These are phyloP conservation scores for Zangia roseola DNA, from an alignment of 768 basidiomycete genomes.

Conservation along the genomic window DNA sequence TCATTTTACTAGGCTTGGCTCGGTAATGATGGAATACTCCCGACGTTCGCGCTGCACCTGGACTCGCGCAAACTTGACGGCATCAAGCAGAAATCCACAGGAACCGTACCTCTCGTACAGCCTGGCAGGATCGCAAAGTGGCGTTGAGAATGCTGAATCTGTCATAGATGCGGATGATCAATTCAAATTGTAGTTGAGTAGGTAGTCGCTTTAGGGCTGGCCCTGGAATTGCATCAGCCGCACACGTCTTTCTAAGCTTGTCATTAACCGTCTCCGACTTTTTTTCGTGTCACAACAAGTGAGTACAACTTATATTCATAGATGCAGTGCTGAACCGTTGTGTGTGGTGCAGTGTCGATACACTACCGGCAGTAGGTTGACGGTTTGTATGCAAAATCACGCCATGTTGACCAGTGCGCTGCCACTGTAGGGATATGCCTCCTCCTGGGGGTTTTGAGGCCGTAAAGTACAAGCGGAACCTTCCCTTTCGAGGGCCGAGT, in stretches of 20 bases:
- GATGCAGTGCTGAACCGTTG: background rate
- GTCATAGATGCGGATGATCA: background rate
- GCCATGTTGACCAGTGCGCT: conserved; percentile 6
- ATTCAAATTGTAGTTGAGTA: conserved; percentile 9
- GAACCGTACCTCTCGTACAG: conserved; percentile 11
- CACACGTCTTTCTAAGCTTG: conserved; percentile 1
- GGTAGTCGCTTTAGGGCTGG: conserved; percentile 30
- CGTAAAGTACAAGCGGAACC: conserved; percentile 93
- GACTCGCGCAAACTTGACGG: conserved; percentile 20
- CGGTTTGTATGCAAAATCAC: conserved; percentile 7
- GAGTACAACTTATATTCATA: conserved; percentile 7
- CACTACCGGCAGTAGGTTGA: conserved; percentile 29
- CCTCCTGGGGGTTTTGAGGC: conserved; percentile 90
- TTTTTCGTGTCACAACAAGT: conserved; percentile 15
- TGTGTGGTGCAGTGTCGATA: conserved; percentile 21
- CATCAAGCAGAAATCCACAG: conserved; percentile 21
- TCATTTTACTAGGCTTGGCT: background rate
- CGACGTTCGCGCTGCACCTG: background rate
- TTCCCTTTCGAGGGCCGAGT: conserved; percentile 85
- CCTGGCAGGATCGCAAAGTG: conserved; percentile 5
- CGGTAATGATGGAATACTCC: background rate
- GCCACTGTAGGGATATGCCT: conserved; percentile 81
- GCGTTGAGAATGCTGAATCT: conserved; percentile 3
- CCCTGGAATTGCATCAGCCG: background rate
- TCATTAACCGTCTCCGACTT: background rate